Evolutionary conservation across 192 early-diverging fungal genomes (phyloP), one percentile per base, ranked within the genome.

Genomic region (Mortierella antarctica): DNA sequence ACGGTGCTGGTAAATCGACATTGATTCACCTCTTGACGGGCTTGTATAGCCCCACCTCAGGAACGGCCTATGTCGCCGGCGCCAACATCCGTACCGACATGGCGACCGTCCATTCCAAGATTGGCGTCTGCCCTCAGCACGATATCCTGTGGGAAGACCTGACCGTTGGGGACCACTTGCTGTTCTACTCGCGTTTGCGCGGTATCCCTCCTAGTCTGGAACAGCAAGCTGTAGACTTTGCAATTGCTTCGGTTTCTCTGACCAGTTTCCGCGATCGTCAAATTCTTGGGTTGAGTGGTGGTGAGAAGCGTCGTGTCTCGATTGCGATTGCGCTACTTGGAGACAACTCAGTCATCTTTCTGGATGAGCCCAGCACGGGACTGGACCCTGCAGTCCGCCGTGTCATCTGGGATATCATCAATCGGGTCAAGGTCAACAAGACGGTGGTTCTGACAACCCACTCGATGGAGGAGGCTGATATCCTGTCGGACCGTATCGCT

Each of bases 1-100:
- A 94, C 71, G 92, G 91, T 49, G 88, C 89, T 15, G 92, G 91
- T n/a, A 93, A 93, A 58, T 89, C 90, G 12, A 93, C 90, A 11
- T 46, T 77, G 65, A 78, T 85, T 59, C 70, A 71, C 55, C 67
- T 76, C 1, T 20, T 85, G 56, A 71, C 83, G 2, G 67, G 68
- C 9, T 20, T 82, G 15, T 78, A 75, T 49, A 58, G 55, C 4
- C 83, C 66, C 3, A 67, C 67, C 7, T 68, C 76, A 18, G 80
- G 74, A 48, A 79, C 76, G 12, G 76, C 76, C 15, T 52, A 67
- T 59, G 74, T 71, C 0, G 75, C 80, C n/a, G 67, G 71, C 0
- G 73, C 74, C 18, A 69, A 83, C 41, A 83, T 85, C 49, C 69
- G 83, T 8, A 66, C 73, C 2, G 58, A 70, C 12, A 75, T 82